Conservation (phyloP, 1,284 basidiomycete species). For the Meira miltonrushii region DNA sequence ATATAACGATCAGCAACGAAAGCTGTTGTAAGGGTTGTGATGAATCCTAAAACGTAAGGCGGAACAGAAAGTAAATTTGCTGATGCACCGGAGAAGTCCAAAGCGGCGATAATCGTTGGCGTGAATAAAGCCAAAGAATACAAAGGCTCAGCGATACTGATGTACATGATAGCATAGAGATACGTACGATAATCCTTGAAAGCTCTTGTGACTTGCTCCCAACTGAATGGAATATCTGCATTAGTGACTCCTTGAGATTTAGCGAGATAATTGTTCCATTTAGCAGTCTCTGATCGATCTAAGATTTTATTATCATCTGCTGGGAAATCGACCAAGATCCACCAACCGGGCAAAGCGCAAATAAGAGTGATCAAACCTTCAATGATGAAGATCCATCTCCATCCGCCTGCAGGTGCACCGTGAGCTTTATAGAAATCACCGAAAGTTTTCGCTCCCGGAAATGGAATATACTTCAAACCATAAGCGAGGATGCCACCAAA, state of each 20-base stretch:
- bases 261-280: slow-evolving; percentile 33
- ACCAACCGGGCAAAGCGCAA: slow-evolving; percentile 33
- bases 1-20: slow-evolving; percentile 52
- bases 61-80: slow-evolving; percentile 41
- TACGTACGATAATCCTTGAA: slow-evolving; percentile 25
- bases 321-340: slow-evolving; percentile 44
- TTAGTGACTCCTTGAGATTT: slow-evolving; percentile 39
- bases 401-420: slow-evolving; percentile 5
- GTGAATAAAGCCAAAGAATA: slow-evolving; percentile 47
- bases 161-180: slow-evolving; percentile 37
- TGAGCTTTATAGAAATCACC: not conserved
- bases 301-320: slow-evolving; percentile 28
- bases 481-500: slow-evolving; percentile 45
- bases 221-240: slow-evolving; percentile 29
- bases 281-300: slow-evolving; percentile 19
- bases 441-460: slow-evolving; percentile 14
- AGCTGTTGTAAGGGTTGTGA: slow-evolving; percentile 55
- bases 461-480: slow-evolving; percentile 52
- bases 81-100: slow-evolving; percentile 33
- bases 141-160: slow-evolving; percentile 34
- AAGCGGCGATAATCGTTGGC: slow-evolving; percentile 39
- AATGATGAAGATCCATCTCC: slow-evolving; percentile 21
- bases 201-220: slow-evolving; percentile 30
- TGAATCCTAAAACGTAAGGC: slow-evolving; percentile 57
- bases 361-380: slow-evolving; percentile 24